Conservation (phyloP, 2,329 filamentous ascomycete species). For the Talaromyces amestolkiae region DNA sequence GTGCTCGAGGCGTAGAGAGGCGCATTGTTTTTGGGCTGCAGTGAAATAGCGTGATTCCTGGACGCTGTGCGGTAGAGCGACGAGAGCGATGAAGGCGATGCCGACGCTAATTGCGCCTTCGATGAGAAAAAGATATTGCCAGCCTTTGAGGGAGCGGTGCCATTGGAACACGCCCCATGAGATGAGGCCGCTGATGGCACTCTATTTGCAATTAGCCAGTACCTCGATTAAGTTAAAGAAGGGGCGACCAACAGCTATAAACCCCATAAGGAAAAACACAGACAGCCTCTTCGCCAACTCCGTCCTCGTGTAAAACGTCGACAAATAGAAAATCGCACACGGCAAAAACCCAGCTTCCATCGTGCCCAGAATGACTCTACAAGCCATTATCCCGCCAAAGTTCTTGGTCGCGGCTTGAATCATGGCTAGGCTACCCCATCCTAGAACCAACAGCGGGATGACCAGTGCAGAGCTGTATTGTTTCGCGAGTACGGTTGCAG, state of each 20-base stretch:
- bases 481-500: conserved; percentile 16
- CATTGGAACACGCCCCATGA: conserved; percentile 15
- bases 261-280: conserved; percentile 10
- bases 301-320: conserved; percentile 7
- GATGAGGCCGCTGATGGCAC: conserved; percentile 13
- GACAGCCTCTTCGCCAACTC: conserved; percentile 9
- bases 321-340: conserved; percentile 4
- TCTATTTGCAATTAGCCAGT: neutral
- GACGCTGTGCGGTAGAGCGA: neutral
- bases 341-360: conserved; percentile 61
- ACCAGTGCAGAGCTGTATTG: conserved; percentile 5
- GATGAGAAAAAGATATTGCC: conserved; percentile 18
- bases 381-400: conserved; percentile 69
- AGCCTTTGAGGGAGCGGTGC: conserved; percentile 3
- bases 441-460: conserved; percentile 2
- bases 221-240: neutral
- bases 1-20: neutral
- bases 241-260: neutral
- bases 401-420: conserved; percentile 39
- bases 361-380: conserved; percentile 73
- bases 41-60: conserved; percentile 1
- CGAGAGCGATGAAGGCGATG: conserved; percentile 3
- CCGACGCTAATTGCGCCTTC: conserved; percentile 15
- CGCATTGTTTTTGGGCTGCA: neutral
- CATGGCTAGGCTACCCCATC: conserved; percentile 13